A percentile compares a stretch with the other conserved stretches of the same genome.
These are phyloP conservation scores for Pilatotrama ljubarskyi DNA, from an alignment of 768 basidiomycete genomes.

Conservation along the genomic window DNA sequence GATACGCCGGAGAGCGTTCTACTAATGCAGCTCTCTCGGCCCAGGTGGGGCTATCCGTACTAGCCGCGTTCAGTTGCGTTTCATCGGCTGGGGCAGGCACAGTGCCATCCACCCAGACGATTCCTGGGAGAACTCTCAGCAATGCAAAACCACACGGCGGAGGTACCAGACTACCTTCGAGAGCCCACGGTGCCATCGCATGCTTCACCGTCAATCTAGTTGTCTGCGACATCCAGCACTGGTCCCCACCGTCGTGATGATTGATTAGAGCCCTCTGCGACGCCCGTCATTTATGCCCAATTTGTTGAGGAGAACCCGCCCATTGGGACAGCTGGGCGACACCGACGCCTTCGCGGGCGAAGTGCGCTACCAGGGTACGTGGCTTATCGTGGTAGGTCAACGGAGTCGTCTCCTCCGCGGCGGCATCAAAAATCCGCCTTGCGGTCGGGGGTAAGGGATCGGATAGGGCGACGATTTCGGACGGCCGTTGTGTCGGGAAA, in stretches of 20 bases:
- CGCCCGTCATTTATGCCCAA: conserved; percentile 49
- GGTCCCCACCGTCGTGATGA: conserved; percentile 47
- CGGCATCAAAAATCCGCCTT: conserved; percentile 60
- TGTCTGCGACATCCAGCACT: conserved; percentile 34
- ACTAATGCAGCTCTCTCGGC: conserved; percentile 61
- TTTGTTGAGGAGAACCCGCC: conserved; percentile 57
- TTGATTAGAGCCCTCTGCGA: conserved; percentile 41
- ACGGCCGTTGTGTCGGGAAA: conserved; percentile 48
- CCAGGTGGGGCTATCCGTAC: conserved; percentile 55
- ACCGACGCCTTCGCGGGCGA: conserved; percentile 50
- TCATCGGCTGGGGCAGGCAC: conserved; percentile 71
- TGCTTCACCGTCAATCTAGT: conserved; percentile 35
- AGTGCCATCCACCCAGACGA: conserved; percentile 63
- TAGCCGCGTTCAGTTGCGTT: conserved; percentile 43
- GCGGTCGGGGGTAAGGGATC: conserved; percentile 54
- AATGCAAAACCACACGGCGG: neutral
- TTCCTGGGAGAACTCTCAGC: conserved; percentile 36
- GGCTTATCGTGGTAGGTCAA: conserved; percentile 54
- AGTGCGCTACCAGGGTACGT: conserved; percentile 55
- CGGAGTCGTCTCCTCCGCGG: conserved; percentile 56
- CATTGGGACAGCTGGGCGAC: conserved; percentile 46
- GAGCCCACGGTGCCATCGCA: conserved; percentile 40
- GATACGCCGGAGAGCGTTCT: conserved; percentile 60
- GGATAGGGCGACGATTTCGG: conserved; percentile 52
- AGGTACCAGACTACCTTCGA: conserved; percentile 43